Base-by-base conservation (phyloP, 495 filamentous ascomycete genomes). In the Sphaerosporella brunnea region DNA sequence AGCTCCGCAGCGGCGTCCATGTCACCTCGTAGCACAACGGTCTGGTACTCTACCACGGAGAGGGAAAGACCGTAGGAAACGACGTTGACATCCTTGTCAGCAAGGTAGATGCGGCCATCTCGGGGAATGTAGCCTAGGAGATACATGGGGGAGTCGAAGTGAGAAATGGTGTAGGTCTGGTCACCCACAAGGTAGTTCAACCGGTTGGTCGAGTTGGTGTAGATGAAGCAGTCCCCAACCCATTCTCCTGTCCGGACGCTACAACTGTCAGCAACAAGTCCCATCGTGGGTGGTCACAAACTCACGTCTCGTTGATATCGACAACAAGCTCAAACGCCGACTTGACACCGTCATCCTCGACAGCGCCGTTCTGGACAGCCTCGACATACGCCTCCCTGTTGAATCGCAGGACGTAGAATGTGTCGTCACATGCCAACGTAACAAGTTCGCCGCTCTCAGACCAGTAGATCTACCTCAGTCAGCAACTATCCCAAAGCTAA, bases 171-270 rank as follows among this genome's bases (percentile, higher is more conserved):
- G 72, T 96, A 94, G 23, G 86, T 92, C 65, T 95, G 85, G 64
- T 96, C 90, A 43, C 90, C 92, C 26, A 99, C 90, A 18, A 99
- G 76, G 65, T 96, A 95, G 71, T 96, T 99, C 50, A 99, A 68
- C 45, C 90, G 82, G 72, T 96, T 95, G 21, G 87, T 93, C 55
- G 75, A 79, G 69, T 86, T 96, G 23, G 90, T 95, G 70, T 96
- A 99, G 61, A 96, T 87, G 69, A 99, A 90, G 67, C 87, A 93
- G 64, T 99, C 90, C 20, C 90, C 90, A 48, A 99, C 79, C 90
- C 90, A 99, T 66, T 90, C 78, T 37, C 85, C 90, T n/a, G 92
- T 94, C 39, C 82, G 79, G 36, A 96, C 83, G 51, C 77, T 82
- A 47, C 23, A 4, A 2, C n/a, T 26, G 13, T 55, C 36, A 55